Evolutionary conservation across 345 rosid genomes (phyloP), one percentile per base, ranked within the genome.

Genomic region (Camelina laxa): DNA sequence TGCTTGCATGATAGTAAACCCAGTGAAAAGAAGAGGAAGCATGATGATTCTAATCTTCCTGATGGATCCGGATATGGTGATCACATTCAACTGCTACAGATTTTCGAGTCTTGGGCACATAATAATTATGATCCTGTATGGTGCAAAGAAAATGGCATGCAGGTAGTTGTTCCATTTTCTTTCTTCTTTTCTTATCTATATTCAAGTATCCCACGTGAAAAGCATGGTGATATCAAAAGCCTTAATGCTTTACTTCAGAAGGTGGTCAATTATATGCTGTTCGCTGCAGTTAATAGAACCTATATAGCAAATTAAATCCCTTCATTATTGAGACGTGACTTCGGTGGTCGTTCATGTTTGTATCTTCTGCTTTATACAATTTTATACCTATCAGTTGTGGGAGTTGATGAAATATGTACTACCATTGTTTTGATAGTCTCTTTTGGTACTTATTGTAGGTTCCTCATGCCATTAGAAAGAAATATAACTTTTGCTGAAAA

Each of bases 1-100:
- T 56, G 69, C 67, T 72, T 58, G 67, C 48, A 49, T 62, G 68
- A 79, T 84, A 86, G 91, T 85, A 92, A 80, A 74, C 82, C 68
- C 70, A 65, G 56, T 59, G 99, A 89, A 64, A 92, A 85, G 89
- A 92, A 95, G 88, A 86, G 93, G 82, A 95, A 92, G 79, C 88
- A 77, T 27, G 27, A 82, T 27, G 74, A 84, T 30, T 69, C 73
- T 50, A 88, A 84, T 67, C 97, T 91, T 81, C 97, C 98, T 62
- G 94, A 90, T 81, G 99, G 98, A 60, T 90, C 90, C 56, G 97
- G 97, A 67, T 89, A 71, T 70, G 99, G 99, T 73, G 99, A 95
- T 81, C 98, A 95, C 82, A 88, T 92, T 72, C 97, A 92, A 59
- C 72, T 92, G 80, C 89, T 95, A 54, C 98, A 95, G 84, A 90